phyloP scores from a whole-genome alignment of 2,329 filamentous ascomycete genomes.

The Aspergillus phoenicis region DNA sequence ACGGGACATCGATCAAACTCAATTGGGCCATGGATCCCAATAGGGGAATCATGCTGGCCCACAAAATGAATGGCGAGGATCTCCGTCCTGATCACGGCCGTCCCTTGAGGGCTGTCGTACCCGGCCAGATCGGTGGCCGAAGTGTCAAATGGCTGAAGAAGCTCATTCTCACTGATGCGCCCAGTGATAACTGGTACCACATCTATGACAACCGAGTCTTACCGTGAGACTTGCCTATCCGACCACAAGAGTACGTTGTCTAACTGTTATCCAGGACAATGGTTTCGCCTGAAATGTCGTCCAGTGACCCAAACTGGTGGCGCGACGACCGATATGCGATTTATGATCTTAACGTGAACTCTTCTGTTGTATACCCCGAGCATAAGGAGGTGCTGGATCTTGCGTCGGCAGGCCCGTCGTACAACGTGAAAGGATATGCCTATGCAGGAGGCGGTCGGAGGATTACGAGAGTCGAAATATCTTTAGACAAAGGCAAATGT shows the following conservation, averaged over 20 bases:
- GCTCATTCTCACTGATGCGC: conserved; percentile 73
- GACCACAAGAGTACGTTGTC: not conserved
- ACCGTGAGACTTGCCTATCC: conserved; percentile 52
- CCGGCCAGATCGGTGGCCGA: conserved; percentile 86
- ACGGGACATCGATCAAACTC: conserved; percentile 84
- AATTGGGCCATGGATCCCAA: conserved; percentile 86
- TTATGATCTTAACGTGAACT: conserved; percentile 88
- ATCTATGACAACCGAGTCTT: conserved; percentile 91
- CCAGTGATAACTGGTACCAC: conserved; percentile 94
- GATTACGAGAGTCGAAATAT: conserved; percentile 79
- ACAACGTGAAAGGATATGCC: conserved; percentile 77
- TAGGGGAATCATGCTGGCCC: conserved; percentile 80
- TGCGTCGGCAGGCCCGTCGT: conserved; percentile 53
- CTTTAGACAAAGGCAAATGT: conserved; percentile 76
- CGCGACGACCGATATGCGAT: conserved; percentile 89
- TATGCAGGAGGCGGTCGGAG: conserved; percentile 86
- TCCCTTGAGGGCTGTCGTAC: conserved; percentile 79
- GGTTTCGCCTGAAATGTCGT: conserved; percentile 78
- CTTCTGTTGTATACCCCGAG: conserved; percentile 75
- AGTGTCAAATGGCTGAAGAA: conserved; percentile 92
- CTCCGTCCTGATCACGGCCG: conserved; percentile 83
- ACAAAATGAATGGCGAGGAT: conserved; percentile 85
- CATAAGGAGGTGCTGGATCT: conserved; percentile 71
- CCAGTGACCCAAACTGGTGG: conserved; percentile 75
- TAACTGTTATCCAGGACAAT: conserved; percentile 58